A percentile compares a stretch with the other conserved stretches of the same genome.
phyloP scores from a whole-genome alignment of 805 yeast species.

The Starmerella asiatica region DNA sequence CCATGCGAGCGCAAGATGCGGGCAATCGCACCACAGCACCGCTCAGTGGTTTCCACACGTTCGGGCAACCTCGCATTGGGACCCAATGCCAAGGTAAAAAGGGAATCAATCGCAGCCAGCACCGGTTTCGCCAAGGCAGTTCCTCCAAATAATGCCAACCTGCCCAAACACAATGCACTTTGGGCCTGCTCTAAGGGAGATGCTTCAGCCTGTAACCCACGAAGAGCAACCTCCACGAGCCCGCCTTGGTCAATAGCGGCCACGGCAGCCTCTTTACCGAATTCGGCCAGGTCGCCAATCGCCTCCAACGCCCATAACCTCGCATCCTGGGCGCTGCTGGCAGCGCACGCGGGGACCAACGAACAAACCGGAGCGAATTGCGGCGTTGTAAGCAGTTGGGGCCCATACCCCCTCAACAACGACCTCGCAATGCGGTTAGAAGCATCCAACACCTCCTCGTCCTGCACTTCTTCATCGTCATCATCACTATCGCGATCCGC shows the following conservation, averaged over 20 bases:
- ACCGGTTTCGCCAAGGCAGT: constrained; percentile 46
- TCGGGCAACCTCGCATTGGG: constrained; percentile 82
- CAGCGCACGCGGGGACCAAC: constrained; percentile 50
- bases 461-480: constrained; percentile 71
- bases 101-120: constrained; percentile 56
- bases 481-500: constrained; percentile 76
- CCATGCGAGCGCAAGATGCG: constrained; percentile 60
- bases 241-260: constrained; percentile 43
- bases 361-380: constrained; percentile 6
- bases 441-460: constrained; percentile 81
- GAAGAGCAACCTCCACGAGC: constrained; percentile 26
- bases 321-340: constrained; percentile 44
- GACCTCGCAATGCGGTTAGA: constrained; percentile 61
- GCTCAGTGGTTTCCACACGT: constrained; percentile 76
- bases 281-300: constrained; percentile 68
- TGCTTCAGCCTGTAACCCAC: background rate
- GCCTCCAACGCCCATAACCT: constrained; percentile 68
- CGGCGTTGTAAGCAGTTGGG: constrained; percentile 12
- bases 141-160: constrained; percentile 74
- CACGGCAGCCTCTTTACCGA: constrained; percentile 54
- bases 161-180: constrained; percentile 73
- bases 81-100: constrained; percentile 55
- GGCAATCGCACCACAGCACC: constrained; percentile 69
- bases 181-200: constrained; percentile 64
- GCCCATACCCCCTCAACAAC: constrained; percentile 49